Conservation (phyloP, 345 rosid genomes). For the Lepidium sativum region DNA sequence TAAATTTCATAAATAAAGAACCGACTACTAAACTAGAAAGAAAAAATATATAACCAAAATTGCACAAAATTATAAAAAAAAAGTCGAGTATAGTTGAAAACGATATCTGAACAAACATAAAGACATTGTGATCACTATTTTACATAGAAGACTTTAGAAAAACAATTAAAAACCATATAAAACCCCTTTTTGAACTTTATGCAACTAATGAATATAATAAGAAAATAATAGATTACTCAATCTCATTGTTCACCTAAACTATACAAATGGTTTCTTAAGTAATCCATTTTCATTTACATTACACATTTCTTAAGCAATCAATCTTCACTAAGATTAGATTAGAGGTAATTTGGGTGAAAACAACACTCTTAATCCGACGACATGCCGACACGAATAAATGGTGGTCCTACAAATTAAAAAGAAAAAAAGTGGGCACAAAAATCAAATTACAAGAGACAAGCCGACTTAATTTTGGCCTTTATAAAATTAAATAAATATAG, state of each 20-base stretch:
- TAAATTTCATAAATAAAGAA: too few species aligned
- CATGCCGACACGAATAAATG: not conserved
- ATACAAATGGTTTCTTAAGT: too few species aligned
- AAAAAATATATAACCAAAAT: too few species aligned
- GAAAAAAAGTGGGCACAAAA: not conserved
- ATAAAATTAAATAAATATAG: not conserved
- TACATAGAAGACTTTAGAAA: too few species aligned
- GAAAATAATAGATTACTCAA: too few species aligned
- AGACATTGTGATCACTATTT: not conserved
- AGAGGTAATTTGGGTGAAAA: not conserved
- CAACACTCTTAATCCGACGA: not conserved
- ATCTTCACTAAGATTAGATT: not conserved
- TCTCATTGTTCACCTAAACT: too few species aligned
- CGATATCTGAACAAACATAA: too few species aligned
- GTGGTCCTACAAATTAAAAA: too few species aligned
- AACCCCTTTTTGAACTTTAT: not conserved
- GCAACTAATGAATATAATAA: not conserved
- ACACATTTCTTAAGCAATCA: not conserved
- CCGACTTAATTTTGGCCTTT: not conserved
- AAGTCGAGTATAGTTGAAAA: too few species aligned
- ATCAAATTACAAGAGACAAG: conserved; percentile 11
- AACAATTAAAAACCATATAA: not conserved
- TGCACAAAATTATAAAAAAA: too few species aligned
- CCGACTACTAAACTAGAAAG: too few species aligned
- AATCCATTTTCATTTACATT: not conserved